Evolutionary conservation across 2,329 filamentous ascomycete species (phyloP), one percentile per base, ranked within the genome.

Genomic region (Cladorrhinum sp.): DNA sequence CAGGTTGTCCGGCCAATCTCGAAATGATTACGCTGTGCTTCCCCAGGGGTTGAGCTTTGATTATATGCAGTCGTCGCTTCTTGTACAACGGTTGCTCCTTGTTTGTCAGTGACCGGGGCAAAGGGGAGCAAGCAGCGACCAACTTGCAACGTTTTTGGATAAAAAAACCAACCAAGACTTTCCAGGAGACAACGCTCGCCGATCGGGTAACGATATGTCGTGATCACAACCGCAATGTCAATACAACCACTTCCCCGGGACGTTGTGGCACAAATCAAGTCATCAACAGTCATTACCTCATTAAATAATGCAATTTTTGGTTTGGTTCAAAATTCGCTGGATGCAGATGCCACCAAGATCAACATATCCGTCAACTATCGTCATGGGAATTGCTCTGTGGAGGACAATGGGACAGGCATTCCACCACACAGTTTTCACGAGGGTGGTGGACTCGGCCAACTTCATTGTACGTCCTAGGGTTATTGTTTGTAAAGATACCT

Each of bases 381-480:
- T 57, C 86, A 88, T 23, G 93, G 92, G 4, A 85, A 83, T 66
- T 96, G 93, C 73, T 80, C 81, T 0, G 83, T 97, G 4, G 90
- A 96, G 69, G 95, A 99, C 71, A 83, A 98, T 74, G 95, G 95
- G 1, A 59, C 78, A 16, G 95, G 95, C 0, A 96, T 99, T 50
- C 72, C 78, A 1, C 84, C 89, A 1, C 69, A 73, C 1, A 93
- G 97, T 66, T 97, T 98, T 67, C 70, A 70, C n/a, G 77, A 83
- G 2, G 72, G 76, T 50, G 92, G 92, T 3, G 88, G 90, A 0
- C 77, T 97, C 18, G 89, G 86, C 23, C 91, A 87, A 74, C 77
- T 85, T 55, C 84, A 95, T 71, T 85, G 91, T 93, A 77, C 68
- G 85, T 60, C 1, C 7, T 5, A 5, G 25, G 2, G 1, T 23